Evolutionary conservation across 2,329 filamentous ascomycete genomes (phyloP).

Genomic region (Apiospora koreana): DNA sequence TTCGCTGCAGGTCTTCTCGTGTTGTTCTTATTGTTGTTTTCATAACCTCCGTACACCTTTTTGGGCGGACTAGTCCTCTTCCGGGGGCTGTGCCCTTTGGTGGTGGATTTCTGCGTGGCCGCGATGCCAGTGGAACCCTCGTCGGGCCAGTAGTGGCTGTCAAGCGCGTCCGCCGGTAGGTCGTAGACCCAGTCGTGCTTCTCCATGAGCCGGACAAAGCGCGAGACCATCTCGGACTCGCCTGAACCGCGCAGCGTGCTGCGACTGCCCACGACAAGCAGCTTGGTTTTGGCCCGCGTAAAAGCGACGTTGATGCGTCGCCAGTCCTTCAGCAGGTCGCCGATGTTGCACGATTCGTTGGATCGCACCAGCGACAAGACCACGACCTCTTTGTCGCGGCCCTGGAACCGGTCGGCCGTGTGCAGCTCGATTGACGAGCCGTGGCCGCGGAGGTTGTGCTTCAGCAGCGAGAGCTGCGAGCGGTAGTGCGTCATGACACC

Average conservation of each 20-base stretch:
- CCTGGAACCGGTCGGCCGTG: constrained; percentile 95
- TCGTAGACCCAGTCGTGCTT: constrained; percentile 78
- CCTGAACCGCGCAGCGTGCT: constrained; percentile 74
- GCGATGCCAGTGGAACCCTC: constrained; percentile 40
- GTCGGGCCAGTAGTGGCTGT: constrained; percentile 69
- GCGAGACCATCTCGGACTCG: constrained; percentile 73
- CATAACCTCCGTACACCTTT: constrained; percentile 58
- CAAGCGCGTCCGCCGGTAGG: constrained; percentile 63
- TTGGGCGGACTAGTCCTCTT: constrained; percentile 45
- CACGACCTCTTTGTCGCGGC: constrained; percentile 91
- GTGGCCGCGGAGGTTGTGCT: constrained; percentile 65
- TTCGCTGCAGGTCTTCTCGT: constrained; percentile 46
- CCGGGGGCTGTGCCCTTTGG: background rate
- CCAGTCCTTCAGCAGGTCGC: constrained; percentile 89
- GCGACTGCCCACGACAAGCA: constrained; percentile 83
- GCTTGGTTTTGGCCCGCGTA: constrained; percentile 87
- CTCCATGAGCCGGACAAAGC: constrained; percentile 78
- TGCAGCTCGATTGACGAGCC: constrained; percentile 80
- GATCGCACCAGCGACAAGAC: constrained; percentile 85
- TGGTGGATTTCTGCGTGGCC: constrained; percentile 17
- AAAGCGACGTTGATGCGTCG: constrained; percentile 93
- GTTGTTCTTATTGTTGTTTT: constrained; percentile 36
- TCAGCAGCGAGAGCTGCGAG: constrained; percentile 82
- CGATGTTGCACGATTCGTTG: constrained; percentile 81
- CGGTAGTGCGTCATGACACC: constrained; percentile 98